Evolutionary conservation across 2,329 filamentous ascomycete genomes (phyloP).

Genomic region (Hypomyces perniciosus): DNA sequence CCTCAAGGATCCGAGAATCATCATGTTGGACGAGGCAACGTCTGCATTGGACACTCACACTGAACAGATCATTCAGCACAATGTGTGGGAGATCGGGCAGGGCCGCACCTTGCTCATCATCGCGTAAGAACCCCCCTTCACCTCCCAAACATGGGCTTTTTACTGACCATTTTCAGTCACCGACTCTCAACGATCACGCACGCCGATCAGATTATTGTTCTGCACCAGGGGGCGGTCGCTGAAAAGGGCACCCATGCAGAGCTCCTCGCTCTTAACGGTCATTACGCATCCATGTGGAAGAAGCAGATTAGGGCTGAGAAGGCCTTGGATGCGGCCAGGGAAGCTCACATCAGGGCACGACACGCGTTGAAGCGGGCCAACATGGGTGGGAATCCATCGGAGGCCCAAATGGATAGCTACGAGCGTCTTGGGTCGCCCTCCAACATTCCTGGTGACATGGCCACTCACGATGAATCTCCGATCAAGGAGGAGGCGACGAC

Average conservation of each 20-base stretch:
- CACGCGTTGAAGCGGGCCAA: slow-evolving; percentile 43
- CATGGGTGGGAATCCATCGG: slow-evolving; percentile 34
- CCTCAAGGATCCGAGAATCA: slow-evolving; percentile 84
- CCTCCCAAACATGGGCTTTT: not conserved
- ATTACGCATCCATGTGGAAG: slow-evolving; percentile 81
- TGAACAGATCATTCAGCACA: slow-evolving; percentile 86
- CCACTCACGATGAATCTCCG: slow-evolving; percentile 23
- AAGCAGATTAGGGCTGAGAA: slow-evolving; percentile 77
- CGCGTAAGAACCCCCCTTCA: slow-evolving; percentile 51
- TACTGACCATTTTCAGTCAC: slow-evolving; percentile 45
- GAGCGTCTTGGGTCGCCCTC: slow-evolving; percentile 41
- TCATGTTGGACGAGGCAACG: slow-evolving; percentile 89
- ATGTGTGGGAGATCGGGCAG: slow-evolving; percentile 71
- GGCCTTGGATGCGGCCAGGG: slow-evolving; percentile 39
- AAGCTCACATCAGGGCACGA: slow-evolving; percentile 31
- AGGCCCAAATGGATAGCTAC: slow-evolving; percentile 41
- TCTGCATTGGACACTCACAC: slow-evolving; percentile 88
- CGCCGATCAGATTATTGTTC: slow-evolving; percentile 77
- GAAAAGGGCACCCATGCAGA: slow-evolving; percentile 77
- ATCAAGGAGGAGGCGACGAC: slow-evolving; percentile 26
- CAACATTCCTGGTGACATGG: slow-evolving; percentile 32
- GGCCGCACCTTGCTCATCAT: slow-evolving; percentile 93
- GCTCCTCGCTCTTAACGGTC: slow-evolving; percentile 62
- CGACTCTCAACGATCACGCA: slow-evolving; percentile 80
- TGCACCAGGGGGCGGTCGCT: slow-evolving; percentile 68